phyloP scores from a whole-genome alignment of 805 yeast species.

The Metschnikowia gruessii region DNA sequence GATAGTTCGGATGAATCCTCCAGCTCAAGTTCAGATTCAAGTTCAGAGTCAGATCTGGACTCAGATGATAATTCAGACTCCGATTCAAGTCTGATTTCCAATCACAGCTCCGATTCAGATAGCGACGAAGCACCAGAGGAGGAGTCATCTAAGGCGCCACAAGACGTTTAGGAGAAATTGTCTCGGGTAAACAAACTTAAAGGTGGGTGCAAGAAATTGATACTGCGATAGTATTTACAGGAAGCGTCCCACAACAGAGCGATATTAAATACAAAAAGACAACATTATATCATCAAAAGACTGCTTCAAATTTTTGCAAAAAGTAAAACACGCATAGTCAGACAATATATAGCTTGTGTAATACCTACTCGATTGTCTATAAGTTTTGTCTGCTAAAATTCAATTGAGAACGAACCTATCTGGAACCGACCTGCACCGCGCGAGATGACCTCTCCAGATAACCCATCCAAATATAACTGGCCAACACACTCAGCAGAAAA shows the following conservation, averaged over 20 bases:
- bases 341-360: background rate
- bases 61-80: slow-evolving; percentile 12
- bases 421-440: slow-evolving; percentile 4
- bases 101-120: slow-evolving; percentile 17
- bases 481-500: background rate
- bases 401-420: background rate
- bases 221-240: too few relatives aligned
- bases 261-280: background rate
- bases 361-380: background rate
- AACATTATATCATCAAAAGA: background rate
- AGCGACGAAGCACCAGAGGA: slow-evolving; percentile 36
- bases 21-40: slow-evolving; percentile 1
- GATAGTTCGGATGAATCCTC: slow-evolving; percentile 18
- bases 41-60: slow-evolving; percentile 8
- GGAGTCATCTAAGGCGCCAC: slow-evolving; percentile 25
- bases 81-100: slow-evolving; percentile 8
- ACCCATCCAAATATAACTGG: background rate
- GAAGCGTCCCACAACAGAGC: background rate
- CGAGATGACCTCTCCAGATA: slow-evolving; percentile 1
- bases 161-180: background rate
- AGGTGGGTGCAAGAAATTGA: too few relatives aligned
- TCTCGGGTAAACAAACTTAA: background rate
- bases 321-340: too few relatives aligned
- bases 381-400: background rate
- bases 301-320: too few relatives aligned